Conservation (phyloP, 164 flowering plant genomes). For the Liriodendron chinense region DNA sequence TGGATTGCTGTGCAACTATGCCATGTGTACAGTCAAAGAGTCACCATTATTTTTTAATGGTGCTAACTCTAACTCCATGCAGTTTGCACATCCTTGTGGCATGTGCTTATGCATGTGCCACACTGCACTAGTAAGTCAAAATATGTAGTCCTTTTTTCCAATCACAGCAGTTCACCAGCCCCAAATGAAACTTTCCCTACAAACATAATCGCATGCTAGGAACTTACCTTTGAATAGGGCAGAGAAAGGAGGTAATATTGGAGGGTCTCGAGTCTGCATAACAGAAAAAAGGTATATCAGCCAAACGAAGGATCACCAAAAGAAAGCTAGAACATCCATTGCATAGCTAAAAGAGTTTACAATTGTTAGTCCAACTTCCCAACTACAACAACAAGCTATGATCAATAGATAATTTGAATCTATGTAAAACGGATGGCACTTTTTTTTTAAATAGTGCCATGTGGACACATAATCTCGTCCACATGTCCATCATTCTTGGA, state of each 20-base stretch:
- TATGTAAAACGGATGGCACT: background rate
- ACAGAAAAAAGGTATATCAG: constrained; percentile 8
- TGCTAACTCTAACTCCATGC: too few species aligned
- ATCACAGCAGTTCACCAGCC: background rate
- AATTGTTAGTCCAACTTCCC: background rate
- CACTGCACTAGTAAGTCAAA: too few species aligned
- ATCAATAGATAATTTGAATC: background rate
- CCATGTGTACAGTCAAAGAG: too few species aligned
- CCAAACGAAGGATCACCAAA: background rate
- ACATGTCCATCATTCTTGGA: background rate
- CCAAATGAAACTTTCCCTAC: background rate
- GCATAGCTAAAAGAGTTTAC: background rate
- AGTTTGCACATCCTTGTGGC: too few species aligned
- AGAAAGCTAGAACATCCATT: background rate
- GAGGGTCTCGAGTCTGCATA: constrained; percentile 65
- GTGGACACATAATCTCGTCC: background rate
- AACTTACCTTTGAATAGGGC: constrained; percentile 47
- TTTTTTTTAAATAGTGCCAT: background rate
- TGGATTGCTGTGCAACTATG: too few species aligned
- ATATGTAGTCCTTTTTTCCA: background rate
- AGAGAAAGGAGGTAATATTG: constrained; percentile 70
- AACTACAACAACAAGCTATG: background rate
- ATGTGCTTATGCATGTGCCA: too few species aligned
- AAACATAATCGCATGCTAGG: background rate
- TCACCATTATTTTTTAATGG: too few species aligned